phyloP scores from a whole-genome alignment of 768 basidiomycete genomes.

The Leucocoprinus leucothites region DNA sequence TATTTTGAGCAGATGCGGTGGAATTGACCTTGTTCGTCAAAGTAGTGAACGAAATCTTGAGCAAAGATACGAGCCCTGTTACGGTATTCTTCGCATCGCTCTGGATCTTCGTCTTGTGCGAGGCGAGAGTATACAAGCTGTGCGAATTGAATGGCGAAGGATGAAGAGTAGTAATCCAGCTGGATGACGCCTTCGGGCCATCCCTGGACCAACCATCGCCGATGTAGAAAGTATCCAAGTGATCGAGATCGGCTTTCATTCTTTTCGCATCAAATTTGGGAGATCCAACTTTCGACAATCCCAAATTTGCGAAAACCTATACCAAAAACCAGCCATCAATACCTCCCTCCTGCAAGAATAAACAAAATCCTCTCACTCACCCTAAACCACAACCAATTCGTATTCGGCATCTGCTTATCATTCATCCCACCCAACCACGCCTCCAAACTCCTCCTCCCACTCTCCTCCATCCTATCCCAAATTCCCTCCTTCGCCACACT shows the following conservation, averaged over 20 bases:
- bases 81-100: slow-evolving; percentile 61
- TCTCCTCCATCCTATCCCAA: slow-evolving; percentile 55
- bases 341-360: neutral
- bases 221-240: slow-evolving; percentile 78
- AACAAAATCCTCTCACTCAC: slow-evolving; percentile 37
- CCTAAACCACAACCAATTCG: slow-evolving; percentile 83
- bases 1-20: too few relatives aligned
- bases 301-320: slow-evolving; percentile 74
- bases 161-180: slow-evolving; percentile 76
- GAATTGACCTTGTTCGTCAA: slow-evolving; percentile 60
- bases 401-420: slow-evolving; percentile 80
- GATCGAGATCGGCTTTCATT: slow-evolving; percentile 72
- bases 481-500: slow-evolving; percentile 62
- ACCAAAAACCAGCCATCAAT: neutral
- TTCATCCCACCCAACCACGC: slow-evolving; percentile 75
- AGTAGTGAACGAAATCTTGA: slow-evolving; percentile 71
- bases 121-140: slow-evolving; percentile 72
- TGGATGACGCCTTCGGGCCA: slow-evolving; percentile 78
- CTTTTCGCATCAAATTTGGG: slow-evolving; percentile 51
- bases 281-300: slow-evolving; percentile 60
- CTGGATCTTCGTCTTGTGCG: slow-evolving; percentile 57
- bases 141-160: slow-evolving; percentile 76
- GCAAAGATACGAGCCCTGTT: slow-evolving; percentile 62
- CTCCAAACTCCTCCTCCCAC: slow-evolving; percentile 56
- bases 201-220: slow-evolving; percentile 75